phyloP scores from a whole-genome alignment of 148 eudicot species.

The Gaultheria prostrata region DNA sequence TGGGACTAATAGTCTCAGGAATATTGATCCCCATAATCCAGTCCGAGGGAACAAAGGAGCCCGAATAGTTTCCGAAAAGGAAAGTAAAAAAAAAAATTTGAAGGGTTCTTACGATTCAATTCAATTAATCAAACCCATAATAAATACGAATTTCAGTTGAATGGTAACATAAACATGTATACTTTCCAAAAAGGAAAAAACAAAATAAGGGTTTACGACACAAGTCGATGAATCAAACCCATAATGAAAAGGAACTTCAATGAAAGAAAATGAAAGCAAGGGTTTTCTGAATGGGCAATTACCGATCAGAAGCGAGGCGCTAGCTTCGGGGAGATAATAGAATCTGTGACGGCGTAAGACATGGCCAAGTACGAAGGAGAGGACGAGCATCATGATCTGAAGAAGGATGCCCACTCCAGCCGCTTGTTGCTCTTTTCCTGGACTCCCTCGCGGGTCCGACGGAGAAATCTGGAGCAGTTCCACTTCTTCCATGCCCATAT shows the following conservation, averaged over 20 bases:
- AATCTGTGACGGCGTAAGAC: conserved; percentile 89
- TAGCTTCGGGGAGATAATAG: conserved; percentile 97
- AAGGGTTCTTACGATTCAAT: not conserved
- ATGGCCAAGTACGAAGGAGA: conserved; percentile 91
- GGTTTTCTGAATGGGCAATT: too few relatives aligned
- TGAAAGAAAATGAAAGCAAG: not conserved
- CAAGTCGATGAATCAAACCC: not conserved
- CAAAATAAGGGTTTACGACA: not conserved
- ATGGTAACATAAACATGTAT: not conserved
- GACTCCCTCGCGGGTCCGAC: conserved; percentile 50
- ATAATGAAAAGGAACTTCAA: not conserved
- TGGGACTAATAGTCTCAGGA: not conserved
- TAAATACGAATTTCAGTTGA: not conserved
- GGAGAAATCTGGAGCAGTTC: conserved; percentile 56
- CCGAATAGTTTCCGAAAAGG: not conserved
- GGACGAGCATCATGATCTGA: conserved; percentile 84
- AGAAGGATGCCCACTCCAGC: conserved; percentile 92
- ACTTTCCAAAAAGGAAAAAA: not conserved
- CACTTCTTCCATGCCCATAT: conserved; percentile 33
- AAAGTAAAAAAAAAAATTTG: not conserved
- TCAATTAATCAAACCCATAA: not conserved
- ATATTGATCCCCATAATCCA: too few relatives aligned
- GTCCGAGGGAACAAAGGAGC: not conserved
- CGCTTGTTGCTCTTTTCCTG: conserved; percentile 86
- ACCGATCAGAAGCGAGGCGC: conserved; percentile 97